Conservation (phyloP, 2,329 filamentous ascomycete genomes). For the Monosporascus sp. region DNA sequence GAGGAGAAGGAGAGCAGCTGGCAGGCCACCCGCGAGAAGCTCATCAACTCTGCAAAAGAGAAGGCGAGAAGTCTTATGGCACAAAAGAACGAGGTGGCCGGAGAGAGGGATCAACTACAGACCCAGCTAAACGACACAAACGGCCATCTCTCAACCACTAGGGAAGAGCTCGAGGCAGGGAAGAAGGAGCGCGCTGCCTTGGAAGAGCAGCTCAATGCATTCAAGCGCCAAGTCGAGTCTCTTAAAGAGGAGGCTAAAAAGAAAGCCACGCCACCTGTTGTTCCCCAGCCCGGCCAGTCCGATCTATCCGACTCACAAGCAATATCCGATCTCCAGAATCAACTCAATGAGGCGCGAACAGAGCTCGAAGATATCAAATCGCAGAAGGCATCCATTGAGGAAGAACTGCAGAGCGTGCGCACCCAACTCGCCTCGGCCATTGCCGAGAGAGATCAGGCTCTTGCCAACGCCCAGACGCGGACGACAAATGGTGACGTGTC, state of each 20-base stretch:
- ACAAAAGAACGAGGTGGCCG: conserved; percentile 34
- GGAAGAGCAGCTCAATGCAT: conserved; percentile 39
- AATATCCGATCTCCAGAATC: conserved; percentile 41
- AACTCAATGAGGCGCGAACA: conserved; percentile 45
- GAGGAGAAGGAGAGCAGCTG: conserved; percentile 53
- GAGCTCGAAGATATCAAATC: conserved; percentile 62
- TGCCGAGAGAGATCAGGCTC: conserved; percentile 59
- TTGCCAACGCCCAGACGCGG: conserved; percentile 34
- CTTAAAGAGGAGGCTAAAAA: conserved; percentile 23
- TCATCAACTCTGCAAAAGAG: conserved; percentile 61
- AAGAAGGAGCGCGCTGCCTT: conserved; percentile 31
- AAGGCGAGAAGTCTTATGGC: conserved; percentile 49
- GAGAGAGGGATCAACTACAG: conserved; percentile 49
- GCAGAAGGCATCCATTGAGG: conserved; percentile 65
- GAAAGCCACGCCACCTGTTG: conserved; percentile 36
- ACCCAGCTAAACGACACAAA: conserved; percentile 43
- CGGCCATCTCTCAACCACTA: conserved; percentile 31
- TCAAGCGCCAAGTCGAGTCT: conserved; percentile 32
- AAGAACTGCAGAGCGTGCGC: conserved; percentile 52
- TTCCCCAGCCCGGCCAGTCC: conserved; percentile 22
- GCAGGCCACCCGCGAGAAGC: conserved; percentile 45
- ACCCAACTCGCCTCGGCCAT: conserved; percentile 58
- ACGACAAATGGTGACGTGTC: conserved; percentile 22
- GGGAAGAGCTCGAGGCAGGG: conserved; percentile 52
- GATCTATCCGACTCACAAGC: conserved; percentile 43